phyloP scores from a whole-genome alignment of 2,329 filamentous ascomycete species.

The Fusarium albosuccineum region DNA sequence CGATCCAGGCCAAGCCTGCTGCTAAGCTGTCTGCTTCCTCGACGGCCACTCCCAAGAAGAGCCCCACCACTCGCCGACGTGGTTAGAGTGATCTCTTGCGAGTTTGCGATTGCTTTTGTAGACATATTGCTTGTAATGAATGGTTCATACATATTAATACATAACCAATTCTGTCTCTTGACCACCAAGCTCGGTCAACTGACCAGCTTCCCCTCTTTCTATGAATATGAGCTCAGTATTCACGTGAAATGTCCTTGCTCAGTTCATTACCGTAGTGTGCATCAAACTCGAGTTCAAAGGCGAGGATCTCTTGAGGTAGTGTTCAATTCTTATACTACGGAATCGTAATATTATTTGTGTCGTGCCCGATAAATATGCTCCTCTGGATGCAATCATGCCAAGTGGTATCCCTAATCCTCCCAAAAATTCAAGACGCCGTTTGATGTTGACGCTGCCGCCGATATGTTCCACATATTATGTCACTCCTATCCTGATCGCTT shows the following conservation, averaged over 20 bases:
- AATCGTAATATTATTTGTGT: background rate
- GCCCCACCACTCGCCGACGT: slow-evolving; percentile 59
- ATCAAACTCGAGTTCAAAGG: too few species aligned
- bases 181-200: too few species aligned
- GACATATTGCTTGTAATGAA: slow-evolving; percentile 30
- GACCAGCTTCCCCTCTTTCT: too few species aligned
- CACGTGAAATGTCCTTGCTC: too few species aligned
- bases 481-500: background rate
- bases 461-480: background rate
- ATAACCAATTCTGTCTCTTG: background rate
- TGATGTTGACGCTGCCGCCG: slow-evolving; percentile 6
- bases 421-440: slow-evolving; percentile 16
- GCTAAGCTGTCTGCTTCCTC: slow-evolving; percentile 43
- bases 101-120: slow-evolving; percentile 34
- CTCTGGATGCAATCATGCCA: slow-evolving; percentile 3
- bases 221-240: too few species aligned
- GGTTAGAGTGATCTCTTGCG: slow-evolving; percentile 49
- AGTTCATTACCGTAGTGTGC: too few species aligned
- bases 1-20: slow-evolving; percentile 47
- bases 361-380: slow-evolving; percentile 12
- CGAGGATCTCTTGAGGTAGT: too few species aligned
- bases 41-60: slow-evolving; percentile 54
- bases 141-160: slow-evolving; percentile 21
- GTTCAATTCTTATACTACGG: too few species aligned
- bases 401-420: slow-evolving; percentile 31